phyloP scores from a whole-genome alignment of 1,284 basidiomycete genomes.

The Ganoderma multipileum region DNA sequence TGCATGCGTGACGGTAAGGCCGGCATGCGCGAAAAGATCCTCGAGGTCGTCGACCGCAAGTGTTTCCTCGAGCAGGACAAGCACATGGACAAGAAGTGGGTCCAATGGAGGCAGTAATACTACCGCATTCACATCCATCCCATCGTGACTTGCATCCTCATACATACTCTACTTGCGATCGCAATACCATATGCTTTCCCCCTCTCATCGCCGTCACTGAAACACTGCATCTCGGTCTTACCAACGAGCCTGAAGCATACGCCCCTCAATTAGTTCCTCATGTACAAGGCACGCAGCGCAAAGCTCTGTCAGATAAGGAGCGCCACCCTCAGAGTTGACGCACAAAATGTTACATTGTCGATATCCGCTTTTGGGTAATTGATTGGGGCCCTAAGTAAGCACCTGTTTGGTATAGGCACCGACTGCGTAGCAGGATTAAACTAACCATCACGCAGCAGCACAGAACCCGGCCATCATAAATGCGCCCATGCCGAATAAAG shows the following conservation, averaged over 20 bases:
- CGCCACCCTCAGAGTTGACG: neutral
- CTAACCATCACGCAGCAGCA: conserved; percentile 2
- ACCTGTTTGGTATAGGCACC: neutral
- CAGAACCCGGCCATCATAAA: neutral
- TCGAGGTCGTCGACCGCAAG: conserved; percentile 72
- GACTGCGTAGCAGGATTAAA: neutral
- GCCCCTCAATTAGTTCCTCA: neutral
- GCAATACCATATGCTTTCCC: conserved; percentile 11
- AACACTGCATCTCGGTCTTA: neutral
- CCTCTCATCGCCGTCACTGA: neutral
- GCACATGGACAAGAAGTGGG: conserved; percentile 58
- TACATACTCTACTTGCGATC: conserved; percentile 6
- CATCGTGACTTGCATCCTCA: neutral
- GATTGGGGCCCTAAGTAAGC: neutral
- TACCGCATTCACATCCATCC: neutral
- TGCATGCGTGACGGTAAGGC: conserved; percentile 59
- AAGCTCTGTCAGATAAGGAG: neutral
- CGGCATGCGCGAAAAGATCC: conserved; percentile 77
- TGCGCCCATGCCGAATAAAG: neutral
- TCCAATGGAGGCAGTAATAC: conserved; percentile 61
- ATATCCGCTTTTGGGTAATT: neutral
- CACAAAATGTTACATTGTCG: neutral
- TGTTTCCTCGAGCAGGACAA: conserved; percentile 63
- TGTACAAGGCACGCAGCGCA: conserved; percentile 2
- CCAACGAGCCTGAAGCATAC: neutral